Conservation (phyloP, 768 basidiomycete genomes). For the Mycena capillaripes region DNA sequence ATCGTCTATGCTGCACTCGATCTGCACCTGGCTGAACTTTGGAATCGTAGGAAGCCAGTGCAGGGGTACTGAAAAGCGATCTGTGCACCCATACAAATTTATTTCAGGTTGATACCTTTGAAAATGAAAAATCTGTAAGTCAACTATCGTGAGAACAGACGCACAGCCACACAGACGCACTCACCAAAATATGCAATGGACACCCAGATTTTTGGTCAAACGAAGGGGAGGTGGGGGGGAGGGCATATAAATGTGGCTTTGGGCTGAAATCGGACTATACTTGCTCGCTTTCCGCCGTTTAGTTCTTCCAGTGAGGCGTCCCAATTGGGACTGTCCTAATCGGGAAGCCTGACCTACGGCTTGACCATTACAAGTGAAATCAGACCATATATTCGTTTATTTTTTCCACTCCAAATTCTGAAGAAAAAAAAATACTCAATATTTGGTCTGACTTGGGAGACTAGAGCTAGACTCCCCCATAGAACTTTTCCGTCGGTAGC, state of each 20-base stretch:
- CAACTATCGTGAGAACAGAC: neutral
- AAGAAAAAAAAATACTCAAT: neutral
- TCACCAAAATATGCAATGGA: neutral
- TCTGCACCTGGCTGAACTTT: neutral
- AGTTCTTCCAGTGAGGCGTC: no score
- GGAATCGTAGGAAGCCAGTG: neutral
- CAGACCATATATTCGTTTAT: neutral
- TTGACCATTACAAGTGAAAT: neutral
- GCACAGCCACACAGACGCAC: neutral
- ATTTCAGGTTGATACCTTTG: neutral
- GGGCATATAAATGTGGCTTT: no score
- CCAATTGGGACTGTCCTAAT: neutral
- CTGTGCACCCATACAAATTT: neutral
- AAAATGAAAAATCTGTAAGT: neutral
- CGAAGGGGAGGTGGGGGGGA: no score
- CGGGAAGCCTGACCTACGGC: neutral
- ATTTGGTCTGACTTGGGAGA: constrained; percentile 1
- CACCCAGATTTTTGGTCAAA: neutral
- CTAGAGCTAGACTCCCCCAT: no score
- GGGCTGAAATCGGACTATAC: no score
- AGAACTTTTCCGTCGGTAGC: no score
- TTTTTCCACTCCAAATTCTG: neutral
- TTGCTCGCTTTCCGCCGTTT: no score
- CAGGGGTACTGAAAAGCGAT: neutral
- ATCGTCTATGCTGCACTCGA: neutral